Conservation (phyloP, 495 filamentous ascomycete genomes). For the Aspergillus wentii region DNA sequence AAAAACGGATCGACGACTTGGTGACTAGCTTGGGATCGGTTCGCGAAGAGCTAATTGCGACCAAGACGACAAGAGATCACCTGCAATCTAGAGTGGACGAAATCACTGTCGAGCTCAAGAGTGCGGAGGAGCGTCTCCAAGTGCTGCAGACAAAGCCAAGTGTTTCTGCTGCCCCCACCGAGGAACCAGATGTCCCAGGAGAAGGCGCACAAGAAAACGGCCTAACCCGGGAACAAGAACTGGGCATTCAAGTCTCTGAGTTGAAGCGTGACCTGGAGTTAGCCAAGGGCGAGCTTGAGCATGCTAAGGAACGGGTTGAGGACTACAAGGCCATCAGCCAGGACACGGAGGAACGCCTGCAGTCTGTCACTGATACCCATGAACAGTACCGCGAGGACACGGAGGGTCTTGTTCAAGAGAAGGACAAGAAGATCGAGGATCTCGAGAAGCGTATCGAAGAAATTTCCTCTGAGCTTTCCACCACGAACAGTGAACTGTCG, state of each 20-base stretch:
- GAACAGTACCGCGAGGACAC: slow-evolving; percentile 85
- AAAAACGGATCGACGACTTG: slow-evolving; percentile 86
- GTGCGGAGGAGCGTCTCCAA: slow-evolving; percentile 78
- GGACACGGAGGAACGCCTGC: slow-evolving; percentile 80
- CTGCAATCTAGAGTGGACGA: slow-evolving; percentile 84
- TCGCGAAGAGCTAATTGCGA: slow-evolving; percentile 76
- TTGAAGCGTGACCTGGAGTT: slow-evolving; percentile 78
- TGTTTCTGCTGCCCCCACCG: slow-evolving; percentile 36
- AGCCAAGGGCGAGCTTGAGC: slow-evolving; percentile 68
- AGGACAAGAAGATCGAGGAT: slow-evolving; percentile 70
- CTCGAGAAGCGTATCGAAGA: slow-evolving; percentile 78
- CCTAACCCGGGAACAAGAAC: slow-evolving; percentile 74
- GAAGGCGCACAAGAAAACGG: slow-evolving; percentile 44
- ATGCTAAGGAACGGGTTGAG: slow-evolving; percentile 72
- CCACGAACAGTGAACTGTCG: slow-evolving; percentile 73
- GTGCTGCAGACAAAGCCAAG: slow-evolving; percentile 70
- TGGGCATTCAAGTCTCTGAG: slow-evolving; percentile 75
- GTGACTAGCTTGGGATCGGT: slow-evolving; percentile 68
- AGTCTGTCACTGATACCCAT: slow-evolving; percentile 70
- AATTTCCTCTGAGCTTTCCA: slow-evolving; percentile 71
- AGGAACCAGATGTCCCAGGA: slow-evolving; percentile 21
- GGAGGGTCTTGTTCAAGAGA: slow-evolving; percentile 65
- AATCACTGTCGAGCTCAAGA: slow-evolving; percentile 77
- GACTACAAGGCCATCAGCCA: slow-evolving; percentile 88
- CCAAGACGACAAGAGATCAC: slow-evolving; percentile 82